phyloP scores from a whole-genome alignment of 352 stramenopile genomes.

The Pythium brachiatum region DNA sequence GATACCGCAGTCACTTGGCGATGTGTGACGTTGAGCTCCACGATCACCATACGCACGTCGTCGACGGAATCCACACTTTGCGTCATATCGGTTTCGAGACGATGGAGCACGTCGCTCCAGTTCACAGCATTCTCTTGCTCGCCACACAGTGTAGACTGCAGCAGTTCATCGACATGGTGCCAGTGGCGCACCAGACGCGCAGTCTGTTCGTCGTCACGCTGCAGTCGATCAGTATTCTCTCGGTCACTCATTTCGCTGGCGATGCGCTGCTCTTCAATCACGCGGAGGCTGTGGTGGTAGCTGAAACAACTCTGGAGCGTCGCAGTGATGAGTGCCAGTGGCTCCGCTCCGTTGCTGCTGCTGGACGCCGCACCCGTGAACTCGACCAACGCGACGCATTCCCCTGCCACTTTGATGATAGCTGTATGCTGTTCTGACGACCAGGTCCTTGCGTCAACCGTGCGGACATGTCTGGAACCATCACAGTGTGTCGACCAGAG shows the following conservation, averaged over 20 bases:
- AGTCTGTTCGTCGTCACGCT: background rate
- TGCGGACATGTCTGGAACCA: background rate
- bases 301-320: background rate
- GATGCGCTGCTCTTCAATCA: background rate
- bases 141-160: background rate
- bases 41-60: background rate
- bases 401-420: background rate
- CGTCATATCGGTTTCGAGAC: background rate
- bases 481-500: background rate
- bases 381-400: conserved; percentile 1
- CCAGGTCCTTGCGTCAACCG: background rate
- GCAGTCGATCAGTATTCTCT: background rate
- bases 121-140: background rate
- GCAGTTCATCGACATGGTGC: background rate
- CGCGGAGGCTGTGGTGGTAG: background rate
- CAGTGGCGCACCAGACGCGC: background rate
- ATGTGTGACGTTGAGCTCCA: background rate
- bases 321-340: background rate
- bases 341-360: background rate
- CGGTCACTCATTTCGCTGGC: background rate
- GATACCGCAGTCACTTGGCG: background rate
- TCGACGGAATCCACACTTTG: background rate
- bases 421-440: background rate
- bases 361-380: background rate
- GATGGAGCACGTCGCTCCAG: background rate